phyloP scores from a whole-genome alignment of 768 basidiomycete species.

The Auriscalpium microsporum region DNA sequence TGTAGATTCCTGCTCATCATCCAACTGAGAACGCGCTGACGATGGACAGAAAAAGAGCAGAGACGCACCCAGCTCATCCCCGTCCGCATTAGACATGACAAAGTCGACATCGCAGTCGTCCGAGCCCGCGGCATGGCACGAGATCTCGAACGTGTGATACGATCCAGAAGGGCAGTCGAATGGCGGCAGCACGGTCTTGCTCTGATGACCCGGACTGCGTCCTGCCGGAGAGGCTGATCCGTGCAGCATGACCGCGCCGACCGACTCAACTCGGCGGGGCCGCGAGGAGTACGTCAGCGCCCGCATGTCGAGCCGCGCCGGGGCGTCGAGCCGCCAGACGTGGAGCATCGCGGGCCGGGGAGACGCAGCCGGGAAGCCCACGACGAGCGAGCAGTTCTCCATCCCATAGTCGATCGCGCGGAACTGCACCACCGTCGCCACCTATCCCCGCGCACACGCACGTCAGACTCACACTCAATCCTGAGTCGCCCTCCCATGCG shows the following conservation, averaged over 20 bases:
- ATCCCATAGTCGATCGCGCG: constrained; percentile 4
- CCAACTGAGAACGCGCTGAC: background rate
- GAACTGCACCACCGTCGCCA: constrained; percentile 3
- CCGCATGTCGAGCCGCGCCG: background rate
- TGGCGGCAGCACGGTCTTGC: background rate
- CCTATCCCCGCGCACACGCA: background rate
- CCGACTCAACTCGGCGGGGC: background rate
- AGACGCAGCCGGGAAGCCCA: background rate
- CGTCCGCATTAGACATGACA: background rate
- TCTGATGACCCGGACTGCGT: background rate
- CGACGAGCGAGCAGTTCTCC: background rate
- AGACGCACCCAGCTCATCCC: background rate
- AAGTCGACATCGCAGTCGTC: background rate
- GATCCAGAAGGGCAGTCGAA: background rate
- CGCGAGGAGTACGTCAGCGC: background rate
- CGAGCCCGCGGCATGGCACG: background rate
- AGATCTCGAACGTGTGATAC: constrained; percentile 1
- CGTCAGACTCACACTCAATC: too few relatives aligned
- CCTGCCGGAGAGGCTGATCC: background rate
- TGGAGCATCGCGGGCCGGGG: background rate
- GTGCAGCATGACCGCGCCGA: background rate
- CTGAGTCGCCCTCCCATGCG: too few relatives aligned
- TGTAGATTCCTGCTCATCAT: too few relatives aligned
- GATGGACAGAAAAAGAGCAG: background rate
- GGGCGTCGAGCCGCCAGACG: background rate